These are phyloP conservation scores for Cladosporium phlei DNA, from an alignment of 2,329 filamentous ascomycete species.

Conservation along the genomic window DNA sequence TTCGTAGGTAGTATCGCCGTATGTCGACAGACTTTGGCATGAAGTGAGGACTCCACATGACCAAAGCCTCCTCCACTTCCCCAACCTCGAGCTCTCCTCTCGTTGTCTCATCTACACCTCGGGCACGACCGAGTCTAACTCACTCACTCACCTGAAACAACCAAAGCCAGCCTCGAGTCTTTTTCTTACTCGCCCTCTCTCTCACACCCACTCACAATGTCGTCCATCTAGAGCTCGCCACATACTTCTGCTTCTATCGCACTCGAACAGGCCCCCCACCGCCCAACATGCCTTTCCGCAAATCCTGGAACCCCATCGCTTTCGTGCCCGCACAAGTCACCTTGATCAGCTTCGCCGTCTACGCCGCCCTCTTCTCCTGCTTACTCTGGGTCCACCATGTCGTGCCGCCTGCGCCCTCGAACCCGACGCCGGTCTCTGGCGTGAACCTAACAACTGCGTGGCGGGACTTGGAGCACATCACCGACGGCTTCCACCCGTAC, in stretches of 20 bases:
- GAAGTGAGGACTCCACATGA: no score
- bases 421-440: slow-evolving; percentile 52
- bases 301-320: slow-evolving; percentile 49
- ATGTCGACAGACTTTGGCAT: no score
- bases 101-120: no score
- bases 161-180: no score
- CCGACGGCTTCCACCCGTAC: slow-evolving; percentile 75
- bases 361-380: slow-evolving; percentile 70
- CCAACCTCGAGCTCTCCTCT: no score
- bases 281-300: slow-evolving; percentile 11
- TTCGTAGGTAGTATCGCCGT: no score
- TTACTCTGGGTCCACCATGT: slow-evolving; percentile 68
- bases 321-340: slow-evolving; percentile 81
- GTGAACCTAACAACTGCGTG: slow-evolving; percentile 82
- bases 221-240: neutral
- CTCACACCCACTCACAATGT: neutral
- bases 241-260: neutral
- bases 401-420: slow-evolving; percentile 57
- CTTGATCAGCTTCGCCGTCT: slow-evolving; percentile 69
- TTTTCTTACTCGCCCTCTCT: no score
- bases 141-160: no score
- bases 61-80: no score
- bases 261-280: neutral
- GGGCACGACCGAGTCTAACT: no score
- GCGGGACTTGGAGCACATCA: slow-evolving; percentile 73